These are phyloP conservation scores for Desmodesmus armatus DNA, from an alignment of 139 green algal species.

Conservation along the genomic window DNA sequence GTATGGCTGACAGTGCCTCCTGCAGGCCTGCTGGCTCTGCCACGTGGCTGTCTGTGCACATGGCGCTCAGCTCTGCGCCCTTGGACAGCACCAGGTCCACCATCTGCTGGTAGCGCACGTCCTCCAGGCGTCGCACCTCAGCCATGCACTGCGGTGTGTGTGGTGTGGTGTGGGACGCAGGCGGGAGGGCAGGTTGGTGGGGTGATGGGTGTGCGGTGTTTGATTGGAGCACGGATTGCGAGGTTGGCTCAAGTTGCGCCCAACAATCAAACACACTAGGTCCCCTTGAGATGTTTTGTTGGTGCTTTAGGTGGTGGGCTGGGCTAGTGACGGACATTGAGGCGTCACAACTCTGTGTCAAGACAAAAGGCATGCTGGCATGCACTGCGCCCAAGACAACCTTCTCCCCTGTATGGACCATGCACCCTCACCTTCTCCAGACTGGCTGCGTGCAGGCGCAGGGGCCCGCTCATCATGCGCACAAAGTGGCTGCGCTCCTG, in stretches of 20 bases:
- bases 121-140: constrained; percentile 69
- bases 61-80: constrained; percentile 56
- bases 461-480: constrained; percentile 34
- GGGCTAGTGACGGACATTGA: too few relatives aligned
- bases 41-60: constrained; percentile 63
- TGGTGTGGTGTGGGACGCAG: background rate
- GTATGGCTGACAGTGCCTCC: constrained; percentile 35
- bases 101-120: constrained; percentile 60
- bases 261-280: too few relatives aligned
- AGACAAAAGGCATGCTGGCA: too few relatives aligned
- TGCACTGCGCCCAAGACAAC: too few relatives aligned
- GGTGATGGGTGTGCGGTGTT: too few relatives aligned
- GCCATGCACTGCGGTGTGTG: constrained; percentile 52
- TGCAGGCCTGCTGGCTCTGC: constrained; percentile 49
- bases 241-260: too few relatives aligned
- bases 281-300: too few relatives aligned
- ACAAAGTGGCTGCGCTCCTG: constrained; percentile 46
- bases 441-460: constrained; percentile 52
- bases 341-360: too few relatives aligned
- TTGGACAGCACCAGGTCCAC: constrained; percentile 61
- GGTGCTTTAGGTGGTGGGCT: too few relatives aligned
- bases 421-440: constrained; percentile 59
- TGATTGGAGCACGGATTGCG: too few relatives aligned
- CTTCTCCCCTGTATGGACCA: background rate
- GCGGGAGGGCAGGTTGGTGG: too few relatives aligned